Percentiles rank a stretch among this genome's conserved stretches.
These are phyloP conservation scores for Pulveroboletus sp. DNA, from an alignment of 768 basidiomycete genomes.

Conservation along the genomic window DNA sequence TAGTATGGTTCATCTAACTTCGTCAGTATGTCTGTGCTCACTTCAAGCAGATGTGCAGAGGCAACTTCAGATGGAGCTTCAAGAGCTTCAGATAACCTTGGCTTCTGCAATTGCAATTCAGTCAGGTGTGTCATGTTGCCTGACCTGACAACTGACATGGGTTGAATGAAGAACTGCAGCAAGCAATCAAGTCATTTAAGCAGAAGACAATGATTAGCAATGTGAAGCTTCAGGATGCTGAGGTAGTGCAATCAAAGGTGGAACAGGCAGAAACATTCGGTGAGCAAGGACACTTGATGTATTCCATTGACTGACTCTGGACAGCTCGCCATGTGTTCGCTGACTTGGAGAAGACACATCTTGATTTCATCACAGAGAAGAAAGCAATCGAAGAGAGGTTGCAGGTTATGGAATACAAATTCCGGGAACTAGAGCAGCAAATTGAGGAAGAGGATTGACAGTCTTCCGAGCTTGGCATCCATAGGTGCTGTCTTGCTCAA, in stretches of 20 bases:
- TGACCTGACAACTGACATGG: too few species aligned
- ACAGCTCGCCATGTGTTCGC: constrained; percentile 57
- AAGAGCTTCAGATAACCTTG: too few species aligned
- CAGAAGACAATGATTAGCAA: too few species aligned
- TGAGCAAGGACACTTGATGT: constrained; percentile 26
- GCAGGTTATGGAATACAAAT: constrained; percentile 46
- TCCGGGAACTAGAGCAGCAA: constrained; percentile 57
- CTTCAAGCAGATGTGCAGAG: too few species aligned
- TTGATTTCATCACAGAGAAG: constrained; percentile 47
- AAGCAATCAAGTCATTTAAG: too few species aligned
- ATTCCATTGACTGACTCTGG: constrained; percentile 9
- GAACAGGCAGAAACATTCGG: constrained; percentile 62
- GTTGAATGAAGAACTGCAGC: too few species aligned
- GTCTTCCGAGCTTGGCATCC: constrained; percentile 57
- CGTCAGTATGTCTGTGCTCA: too few species aligned
- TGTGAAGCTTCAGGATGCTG: constrained; percentile 59
- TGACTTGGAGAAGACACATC: constrained; percentile 58
- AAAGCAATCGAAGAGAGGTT: constrained; percentile 49
- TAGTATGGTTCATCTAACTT: too few species aligned
- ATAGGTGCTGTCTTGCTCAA: constrained; percentile 65
- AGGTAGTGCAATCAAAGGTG: constrained; percentile 63
- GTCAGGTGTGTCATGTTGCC: too few species aligned
- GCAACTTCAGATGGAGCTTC: too few species aligned
- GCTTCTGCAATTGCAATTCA: too few species aligned
- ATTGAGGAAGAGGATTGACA: constrained; percentile 68